phyloP scores from a whole-genome alignment of 1,139 yeast genomes.

The Saccharomyces hybrid region DNA sequence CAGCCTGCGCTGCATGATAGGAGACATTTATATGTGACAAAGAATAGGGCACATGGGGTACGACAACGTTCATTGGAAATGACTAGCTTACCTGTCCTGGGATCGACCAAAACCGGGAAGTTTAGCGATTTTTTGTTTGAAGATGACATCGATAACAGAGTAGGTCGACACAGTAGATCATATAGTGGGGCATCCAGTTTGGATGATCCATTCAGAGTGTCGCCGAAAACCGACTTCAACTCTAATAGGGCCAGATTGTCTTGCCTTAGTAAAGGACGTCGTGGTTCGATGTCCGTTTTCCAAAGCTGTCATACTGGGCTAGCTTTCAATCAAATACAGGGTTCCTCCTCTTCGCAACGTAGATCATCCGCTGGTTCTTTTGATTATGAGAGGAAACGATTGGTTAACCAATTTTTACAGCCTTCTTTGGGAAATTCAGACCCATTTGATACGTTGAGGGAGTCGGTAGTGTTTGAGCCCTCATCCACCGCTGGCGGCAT shows the following conservation, averaged over 20 bases:
- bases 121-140: slow-evolving; percentile 18
- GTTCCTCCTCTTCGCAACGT: slow-evolving; percentile 1
- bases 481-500: neutral
- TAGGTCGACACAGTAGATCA: neutral
- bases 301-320: neutral
- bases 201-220: neutral
- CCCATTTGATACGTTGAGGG: neutral
- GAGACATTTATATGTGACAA: slow-evolving; percentile 3
- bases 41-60: slow-evolving; percentile 4
- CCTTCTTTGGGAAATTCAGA: slow-evolving; percentile 6
- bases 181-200: neutral
- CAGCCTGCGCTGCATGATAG: slow-evolving; percentile 3
- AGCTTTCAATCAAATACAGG: neutral
- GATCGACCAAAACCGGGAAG: slow-evolving; percentile 8
- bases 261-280: neutral
- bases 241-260: neutral
- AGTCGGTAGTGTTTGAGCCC: slow-evolving; percentile 1
- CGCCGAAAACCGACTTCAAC: slow-evolving; percentile 1
- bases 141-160: slow-evolving; percentile 5
- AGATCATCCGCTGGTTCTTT: slow-evolving; percentile 7
- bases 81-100: neutral
- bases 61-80: slow-evolving; percentile 1
- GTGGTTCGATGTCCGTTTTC: neutral
- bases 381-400: slow-evolving; percentile 16
- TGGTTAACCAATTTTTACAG: slow-evolving; percentile 23